Evolutionary conservation across 2,329 filamentous ascomycete genomes (phyloP), one percentile per base, ranked within the genome.

Genomic region (Chaetomiaceae sp.): DNA sequence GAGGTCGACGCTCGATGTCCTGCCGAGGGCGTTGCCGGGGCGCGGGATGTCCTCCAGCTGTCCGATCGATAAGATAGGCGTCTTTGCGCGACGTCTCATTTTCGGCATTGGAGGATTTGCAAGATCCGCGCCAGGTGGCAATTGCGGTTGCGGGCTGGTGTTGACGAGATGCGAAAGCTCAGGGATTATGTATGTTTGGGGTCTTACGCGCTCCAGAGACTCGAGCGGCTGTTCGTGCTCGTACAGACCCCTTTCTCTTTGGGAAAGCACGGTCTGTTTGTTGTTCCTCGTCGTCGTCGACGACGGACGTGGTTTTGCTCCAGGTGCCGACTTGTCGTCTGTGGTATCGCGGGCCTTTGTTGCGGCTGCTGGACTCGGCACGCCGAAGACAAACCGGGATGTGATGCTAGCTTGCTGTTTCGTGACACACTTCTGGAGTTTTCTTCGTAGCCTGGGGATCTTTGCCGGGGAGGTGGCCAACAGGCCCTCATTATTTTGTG

Each of bases 71-170:
- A 70, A 70, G 20, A 79, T 74, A 0, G 77, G 77, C 2, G 76
- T 80, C 63, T 79, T 80, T 34, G 76, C 75, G 47, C 74, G 73
- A 27, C 74, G 71, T 51, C 75, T 71, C 58, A 70, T 69, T 2
- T 66, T 67, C 5, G 58, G 50, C 2, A 56, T 50, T 1, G 65
- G 59, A n/a, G 63, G 48, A 3, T 49, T 38, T 3, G 61, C 59
- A 2, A 62, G 64, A 33, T 62, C 57, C 3, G 67, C 48, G 7
- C 38, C 25, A 7, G 49, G 14, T 27, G 44, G 53, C 58, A 57
- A 53, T 7, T 49, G 58, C 11, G 61, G 54, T 20, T 58, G 59
- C 10, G 50, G 58, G 37, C 65, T 62, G 46, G 57, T 55, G 45
- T 65, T 36, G 50, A 66, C 58, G 54, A 77, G 66, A 58, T 75